A percentile compares a stretch with the other conserved stretches of the same genome.
Conservation (phyloP, 1,139 yeast genomes). For the Kodamaea suecica region DNA sequence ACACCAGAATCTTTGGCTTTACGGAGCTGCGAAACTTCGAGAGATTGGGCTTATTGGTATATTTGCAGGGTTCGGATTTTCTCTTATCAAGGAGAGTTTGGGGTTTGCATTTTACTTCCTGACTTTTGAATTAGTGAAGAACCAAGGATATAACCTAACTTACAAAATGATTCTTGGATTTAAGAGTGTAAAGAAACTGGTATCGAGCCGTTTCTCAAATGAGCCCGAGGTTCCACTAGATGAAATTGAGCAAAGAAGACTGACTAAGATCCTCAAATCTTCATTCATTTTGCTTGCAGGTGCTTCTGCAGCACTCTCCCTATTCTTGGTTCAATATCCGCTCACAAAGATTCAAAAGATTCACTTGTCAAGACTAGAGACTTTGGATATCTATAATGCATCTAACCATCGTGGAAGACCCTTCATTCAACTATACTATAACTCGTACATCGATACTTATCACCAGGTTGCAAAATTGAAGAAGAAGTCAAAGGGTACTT, state of each 20-base stretch:
- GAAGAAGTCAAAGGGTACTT: slow-evolving; percentile 49
- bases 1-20: slow-evolving; percentile 73
- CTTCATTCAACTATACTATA: slow-evolving; percentile 53
- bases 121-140: slow-evolving; percentile 79
- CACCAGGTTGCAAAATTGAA: slow-evolving; percentile 56
- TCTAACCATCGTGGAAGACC: slow-evolving; percentile 30
- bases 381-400: slow-evolving; percentile 65
- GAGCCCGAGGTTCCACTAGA: slow-evolving; percentile 13
- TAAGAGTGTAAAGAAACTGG: slow-evolving; percentile 23
- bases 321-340: slow-evolving; percentile 82
- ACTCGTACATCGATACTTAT: slow-evolving; percentile 72
- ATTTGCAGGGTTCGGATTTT: slow-evolving; percentile 81
- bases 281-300: slow-evolving; percentile 82
- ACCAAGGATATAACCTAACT: slow-evolving; percentile 56
- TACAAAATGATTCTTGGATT: slow-evolving; percentile 60
- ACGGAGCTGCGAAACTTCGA: slow-evolving; percentile 63
- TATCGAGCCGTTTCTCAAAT: background rate
- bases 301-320: slow-evolving; percentile 75
- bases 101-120: slow-evolving; percentile 88
- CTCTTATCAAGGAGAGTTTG: slow-evolving; percentile 72
- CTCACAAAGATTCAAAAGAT: slow-evolving; percentile 74
- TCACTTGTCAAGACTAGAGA: slow-evolving; percentile 75
- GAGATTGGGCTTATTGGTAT: slow-evolving; percentile 82
- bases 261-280: slow-evolving; percentile 57
- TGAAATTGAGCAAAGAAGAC: slow-evolving; percentile 39